These are phyloP conservation scores for Pascua guehoae DNA, from an alignment of 1,284 basidiomycete genomes.

Conservation along the genomic window DNA sequence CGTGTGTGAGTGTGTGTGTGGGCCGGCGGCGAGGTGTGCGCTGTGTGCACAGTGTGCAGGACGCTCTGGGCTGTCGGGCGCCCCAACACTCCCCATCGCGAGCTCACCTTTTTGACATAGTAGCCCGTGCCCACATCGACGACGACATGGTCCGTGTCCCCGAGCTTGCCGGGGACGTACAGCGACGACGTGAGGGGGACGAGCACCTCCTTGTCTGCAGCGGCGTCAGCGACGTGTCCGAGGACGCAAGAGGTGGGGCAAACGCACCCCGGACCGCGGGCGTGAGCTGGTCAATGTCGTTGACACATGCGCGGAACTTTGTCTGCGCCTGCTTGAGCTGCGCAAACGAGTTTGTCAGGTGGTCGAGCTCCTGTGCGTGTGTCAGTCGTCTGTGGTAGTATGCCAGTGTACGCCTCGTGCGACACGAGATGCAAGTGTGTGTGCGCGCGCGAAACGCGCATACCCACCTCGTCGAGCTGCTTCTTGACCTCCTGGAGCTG, in stretches of 20 bases:
- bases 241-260: background rate
- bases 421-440: background rate
- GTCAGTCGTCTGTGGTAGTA: background rate
- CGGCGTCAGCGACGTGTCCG: background rate
- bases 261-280: slow-evolving; percentile 66
- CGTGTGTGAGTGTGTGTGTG: background rate
- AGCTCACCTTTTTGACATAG: slow-evolving; percentile 82
- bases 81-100: too few species aligned
- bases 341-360: slow-evolving; percentile 85
- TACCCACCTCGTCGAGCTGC: slow-evolving; percentile 77
- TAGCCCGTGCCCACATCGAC: slow-evolving; percentile 96
- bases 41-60: too few species aligned
- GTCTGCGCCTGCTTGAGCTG: slow-evolving; percentile 89
- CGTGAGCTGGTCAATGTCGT: slow-evolving; percentile 72
- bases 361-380: slow-evolving; percentile 78
- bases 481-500: slow-evolving; percentile 81
- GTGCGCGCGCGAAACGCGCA: too few species aligned
- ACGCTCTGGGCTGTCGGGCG: too few species aligned
- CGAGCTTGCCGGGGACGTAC: slow-evolving; percentile 88
- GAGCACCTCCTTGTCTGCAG: slow-evolving; percentile 78
- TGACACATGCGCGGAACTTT: slow-evolving; percentile 84
- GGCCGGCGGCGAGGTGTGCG: too few species aligned
- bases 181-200: slow-evolving; percentile 91
- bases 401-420: too few species aligned
- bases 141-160: slow-evolving; percentile 79